These are phyloP conservation scores for Fusarium praegraminearum DNA, from an alignment of 2,329 filamentous ascomycete genomes.

Conservation along the genomic window DNA sequence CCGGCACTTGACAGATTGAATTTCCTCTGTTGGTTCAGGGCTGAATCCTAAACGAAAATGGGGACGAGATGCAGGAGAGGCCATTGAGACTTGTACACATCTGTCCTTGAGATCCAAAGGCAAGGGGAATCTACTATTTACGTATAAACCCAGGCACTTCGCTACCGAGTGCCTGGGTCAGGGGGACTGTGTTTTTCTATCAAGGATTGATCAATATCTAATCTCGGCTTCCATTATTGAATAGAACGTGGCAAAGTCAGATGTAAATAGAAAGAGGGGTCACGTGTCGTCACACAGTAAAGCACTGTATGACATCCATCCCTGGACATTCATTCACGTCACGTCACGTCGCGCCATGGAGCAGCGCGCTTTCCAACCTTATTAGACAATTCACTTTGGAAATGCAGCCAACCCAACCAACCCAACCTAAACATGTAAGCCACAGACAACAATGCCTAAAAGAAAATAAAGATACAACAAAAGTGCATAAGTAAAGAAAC, in stretches of 20 bases:
- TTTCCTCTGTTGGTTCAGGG: constrained; percentile 46
- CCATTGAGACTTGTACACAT: constrained; percentile 27
- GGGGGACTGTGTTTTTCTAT: constrained; percentile 22
- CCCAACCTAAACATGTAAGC: constrained; percentile 2
- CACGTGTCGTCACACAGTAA: constrained; percentile 25
- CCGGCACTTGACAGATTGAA: constrained; percentile 38
- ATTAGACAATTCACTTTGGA: not conserved
- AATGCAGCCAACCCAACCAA: not conserved
- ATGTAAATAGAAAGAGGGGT: constrained; percentile 12
- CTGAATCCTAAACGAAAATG: constrained; percentile 52
- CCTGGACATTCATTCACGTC: constrained; percentile 3
- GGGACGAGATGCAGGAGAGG: constrained; percentile 29
- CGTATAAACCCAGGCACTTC: constrained; percentile 23
- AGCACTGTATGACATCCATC: constrained; percentile 12
- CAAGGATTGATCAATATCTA: constrained; percentile 27
- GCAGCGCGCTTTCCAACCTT: constrained; percentile 26
- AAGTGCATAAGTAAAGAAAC: not conserved
- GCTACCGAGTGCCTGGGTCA: constrained; percentile 38
- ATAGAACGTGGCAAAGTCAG: constrained; percentile 32
- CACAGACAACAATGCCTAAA: constrained; percentile 13
- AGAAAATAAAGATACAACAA: not conserved
- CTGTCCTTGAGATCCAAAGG: constrained; percentile 9
- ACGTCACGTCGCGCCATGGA: constrained; percentile 20
- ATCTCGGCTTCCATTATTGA: constrained; percentile 24
- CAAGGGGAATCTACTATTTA: not conserved